These are phyloP conservation scores for Penicillium decumbens DNA, from an alignment of 2,329 filamentous ascomycete species.

Conservation along the genomic window DNA sequence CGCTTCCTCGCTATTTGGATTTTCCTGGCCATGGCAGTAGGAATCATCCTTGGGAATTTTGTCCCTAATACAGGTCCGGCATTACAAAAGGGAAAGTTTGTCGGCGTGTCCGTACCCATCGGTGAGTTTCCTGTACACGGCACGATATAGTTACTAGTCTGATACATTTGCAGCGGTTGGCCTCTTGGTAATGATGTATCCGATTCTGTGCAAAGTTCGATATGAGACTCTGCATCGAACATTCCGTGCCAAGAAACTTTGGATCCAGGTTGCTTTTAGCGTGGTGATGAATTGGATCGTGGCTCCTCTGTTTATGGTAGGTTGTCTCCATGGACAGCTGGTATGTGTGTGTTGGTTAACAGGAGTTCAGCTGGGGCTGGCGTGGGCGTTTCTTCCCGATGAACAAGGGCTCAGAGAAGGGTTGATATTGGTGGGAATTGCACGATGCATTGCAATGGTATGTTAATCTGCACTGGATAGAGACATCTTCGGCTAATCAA, in stretches of 20 bases:
- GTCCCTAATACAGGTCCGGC: slow-evolving; percentile 58
- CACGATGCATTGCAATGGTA: slow-evolving; percentile 85
- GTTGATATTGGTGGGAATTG: slow-evolving; percentile 76
- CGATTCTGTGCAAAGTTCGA: slow-evolving; percentile 80
- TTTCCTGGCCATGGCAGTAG: slow-evolving; percentile 69
- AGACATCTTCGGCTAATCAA: not conserved
- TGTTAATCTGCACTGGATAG: slow-evolving; percentile 8
- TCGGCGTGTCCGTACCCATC: slow-evolving; percentile 64
- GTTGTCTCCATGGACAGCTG: not conserved
- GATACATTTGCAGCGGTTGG: slow-evolving; percentile 60
- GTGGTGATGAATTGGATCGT: slow-evolving; percentile 78
- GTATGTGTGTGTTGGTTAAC: not conserved
- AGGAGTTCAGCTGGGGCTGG: slow-evolving; percentile 44
- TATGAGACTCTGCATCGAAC: slow-evolving; percentile 70
- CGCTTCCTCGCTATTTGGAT: slow-evolving; percentile 68
- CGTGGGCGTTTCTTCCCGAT: slow-evolving; percentile 53
- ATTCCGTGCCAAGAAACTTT: slow-evolving; percentile 59
- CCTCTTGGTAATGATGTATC: slow-evolving; percentile 90
- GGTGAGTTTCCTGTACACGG: slow-evolving; percentile 40
- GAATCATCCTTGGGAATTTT: slow-evolving; percentile 72
- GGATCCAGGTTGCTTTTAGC: slow-evolving; percentile 75
- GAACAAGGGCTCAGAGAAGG: slow-evolving; percentile 54
- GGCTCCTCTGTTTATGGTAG: slow-evolving; percentile 76
- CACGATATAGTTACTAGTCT: not conserved
- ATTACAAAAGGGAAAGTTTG: slow-evolving; percentile 67